Percentiles rank a stretch among this genome's conserved stretches.
Evolutionary conservation across 1,284 basidiomycete genomes (phyloP).

Genomic region (Anthracocystis walkeri): DNA sequence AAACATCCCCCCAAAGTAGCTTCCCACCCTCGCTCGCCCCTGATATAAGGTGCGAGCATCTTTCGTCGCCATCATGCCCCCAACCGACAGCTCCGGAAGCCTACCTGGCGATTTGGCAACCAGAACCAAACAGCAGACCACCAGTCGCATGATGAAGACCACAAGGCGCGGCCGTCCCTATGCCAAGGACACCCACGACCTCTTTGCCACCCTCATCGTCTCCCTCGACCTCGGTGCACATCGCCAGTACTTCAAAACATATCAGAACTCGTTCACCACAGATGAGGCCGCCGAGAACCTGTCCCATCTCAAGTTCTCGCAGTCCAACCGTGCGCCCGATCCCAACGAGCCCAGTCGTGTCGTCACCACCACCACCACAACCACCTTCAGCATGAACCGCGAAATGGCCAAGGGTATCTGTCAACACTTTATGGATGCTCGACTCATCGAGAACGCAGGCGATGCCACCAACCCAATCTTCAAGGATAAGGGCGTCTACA

Average conservation of each 20-base stretch:
- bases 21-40: not conserved
- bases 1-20: not conserved
- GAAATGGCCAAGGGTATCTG: slow-evolving; percentile 99
- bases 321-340: slow-evolving; percentile 97
- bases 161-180: slow-evolving; percentile 60
- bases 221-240: slow-evolving; percentile 89
- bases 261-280: slow-evolving; percentile 93
- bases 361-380: slow-evolving; percentile 98
- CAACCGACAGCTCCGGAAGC: slow-evolving; percentile 49
- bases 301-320: slow-evolving; percentile 95
- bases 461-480: slow-evolving; percentile 88
- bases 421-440: slow-evolving; percentile 99
- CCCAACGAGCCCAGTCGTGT: slow-evolving; percentile 96
- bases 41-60: slow-evolving; percentile 11
- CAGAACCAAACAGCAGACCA: slow-evolving; percentile 60
- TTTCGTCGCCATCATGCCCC: slow-evolving; percentile 28
- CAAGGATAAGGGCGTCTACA: slow-evolving; percentile 96
- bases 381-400: slow-evolving; percentile 98
- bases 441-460: slow-evolving; percentile 94
- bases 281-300: slow-evolving; percentile 95
- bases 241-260: slow-evolving; percentile 95
- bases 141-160: slow-evolving; percentile 68
- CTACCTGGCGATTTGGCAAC: slow-evolving; percentile 48
- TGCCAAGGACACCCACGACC: slow-evolving; percentile 88
- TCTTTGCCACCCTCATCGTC: slow-evolving; percentile 95